phyloP scores from a whole-genome alignment of 768 basidiomycete genomes.

The Lentinula sp. region DNA sequence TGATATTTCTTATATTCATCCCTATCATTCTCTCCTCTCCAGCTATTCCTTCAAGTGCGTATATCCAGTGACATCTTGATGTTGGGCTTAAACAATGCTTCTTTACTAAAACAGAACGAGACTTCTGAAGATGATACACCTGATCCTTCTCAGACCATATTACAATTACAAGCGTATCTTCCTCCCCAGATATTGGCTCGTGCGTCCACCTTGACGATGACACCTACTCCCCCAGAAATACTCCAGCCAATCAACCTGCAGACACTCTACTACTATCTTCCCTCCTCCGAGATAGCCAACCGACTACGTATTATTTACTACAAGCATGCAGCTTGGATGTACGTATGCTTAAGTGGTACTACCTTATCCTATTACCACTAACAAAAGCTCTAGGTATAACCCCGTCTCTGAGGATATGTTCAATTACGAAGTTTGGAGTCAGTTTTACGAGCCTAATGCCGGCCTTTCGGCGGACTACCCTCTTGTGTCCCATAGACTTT shows the following conservation, averaged over 20 bases:
- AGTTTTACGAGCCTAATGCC: conserved; percentile 47
- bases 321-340: conserved; percentile 70
- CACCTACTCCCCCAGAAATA: conserved; percentile 24
- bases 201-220: conserved; percentile 64
- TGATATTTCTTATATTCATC: background rate
- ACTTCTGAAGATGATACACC: conserved; percentile 48
- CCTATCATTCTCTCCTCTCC: conserved; percentile 11
- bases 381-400: conserved; percentile 47
- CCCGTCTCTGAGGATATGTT: conserved; percentile 57
- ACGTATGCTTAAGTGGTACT: conserved; percentile 15
- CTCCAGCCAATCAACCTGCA: conserved; percentile 45
- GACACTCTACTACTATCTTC: conserved; percentile 66
- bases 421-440: conserved; percentile 50
- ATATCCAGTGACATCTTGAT: background rate
- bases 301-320: conserved; percentile 57
- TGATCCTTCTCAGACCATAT: conserved; percentile 36
- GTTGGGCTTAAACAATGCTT: conserved; percentile 1
- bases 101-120: conserved; percentile 44
- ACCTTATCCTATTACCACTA: background rate
- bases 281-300: conserved; percentile 52
- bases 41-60: conserved; percentile 74
- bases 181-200: conserved; percentile 58
- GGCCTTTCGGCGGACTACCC: conserved; percentile 44
- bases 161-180: conserved; percentile 48
- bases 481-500: conserved; percentile 52